Percentiles rank a stretch among this genome's conserved stretches.
Evolutionary conservation across 2,329 filamentous ascomycete species (phyloP).

Genomic region (Elsinoe australis): DNA sequence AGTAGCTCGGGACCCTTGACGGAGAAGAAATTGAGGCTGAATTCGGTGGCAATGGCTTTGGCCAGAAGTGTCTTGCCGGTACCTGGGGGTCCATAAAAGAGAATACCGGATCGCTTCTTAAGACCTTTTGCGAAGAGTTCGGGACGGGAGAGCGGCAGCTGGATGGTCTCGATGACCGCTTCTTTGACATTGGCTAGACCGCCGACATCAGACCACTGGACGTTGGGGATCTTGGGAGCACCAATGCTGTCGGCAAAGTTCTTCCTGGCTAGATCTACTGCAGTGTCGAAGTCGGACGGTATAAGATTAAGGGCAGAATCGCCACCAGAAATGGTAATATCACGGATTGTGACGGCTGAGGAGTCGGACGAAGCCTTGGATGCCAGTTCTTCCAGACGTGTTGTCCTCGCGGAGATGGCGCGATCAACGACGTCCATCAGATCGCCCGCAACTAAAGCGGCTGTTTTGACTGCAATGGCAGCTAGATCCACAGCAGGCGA

Average conservation of each 20-base stretch:
- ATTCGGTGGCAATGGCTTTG: constrained; percentile 88
- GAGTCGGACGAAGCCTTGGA: constrained; percentile 34
- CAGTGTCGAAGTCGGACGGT: constrained; percentile 78
- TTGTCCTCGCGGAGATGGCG: constrained; percentile 67
- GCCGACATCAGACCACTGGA: constrained; percentile 92
- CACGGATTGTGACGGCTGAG: constrained; percentile 52
- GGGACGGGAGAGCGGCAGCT: constrained; percentile 80
- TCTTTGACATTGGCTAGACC: constrained; percentile 91
- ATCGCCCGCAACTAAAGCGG: constrained; percentile 88
- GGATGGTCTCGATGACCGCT: constrained; percentile 93
- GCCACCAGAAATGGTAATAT: constrained; percentile 84
- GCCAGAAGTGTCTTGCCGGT: constrained; percentile 89
- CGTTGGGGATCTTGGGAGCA: constrained; percentile 94
- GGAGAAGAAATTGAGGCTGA: constrained; percentile 89
- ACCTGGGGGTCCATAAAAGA: constrained; percentile 86
- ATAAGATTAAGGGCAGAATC: constrained; percentile 69
- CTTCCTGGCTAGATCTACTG: constrained; percentile 90
- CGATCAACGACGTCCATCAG: constrained; percentile 90
- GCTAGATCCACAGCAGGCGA: constrained; percentile 77
- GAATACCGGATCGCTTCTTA: constrained; percentile 91
- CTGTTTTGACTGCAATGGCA: constrained; percentile 86
- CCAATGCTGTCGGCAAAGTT: constrained; percentile 98
- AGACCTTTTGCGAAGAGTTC: constrained; percentile 95
- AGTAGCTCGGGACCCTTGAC: constrained; percentile 87
- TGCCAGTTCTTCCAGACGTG: constrained; percentile 68